A percentile compares a stretch with the other conserved stretches of the same genome.
phyloP scores from a whole-genome alignment of 495 filamentous ascomycete species.

The Halenospora varia region DNA sequence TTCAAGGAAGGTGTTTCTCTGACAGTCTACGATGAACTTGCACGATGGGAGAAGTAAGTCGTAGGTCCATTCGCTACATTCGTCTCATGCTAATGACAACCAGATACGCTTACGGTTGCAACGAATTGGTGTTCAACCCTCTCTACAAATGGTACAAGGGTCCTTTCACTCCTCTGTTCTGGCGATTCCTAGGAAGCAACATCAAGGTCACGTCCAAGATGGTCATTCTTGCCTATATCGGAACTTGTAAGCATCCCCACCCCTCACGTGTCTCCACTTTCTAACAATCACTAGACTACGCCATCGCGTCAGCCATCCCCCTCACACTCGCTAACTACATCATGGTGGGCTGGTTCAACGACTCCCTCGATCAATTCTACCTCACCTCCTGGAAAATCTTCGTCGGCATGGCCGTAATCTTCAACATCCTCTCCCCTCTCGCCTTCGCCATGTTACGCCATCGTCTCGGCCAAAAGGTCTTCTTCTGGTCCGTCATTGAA shows the following conservation, averaged over 20 bases:
- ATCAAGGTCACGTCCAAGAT: constrained; percentile 53
- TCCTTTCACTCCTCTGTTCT: constrained; percentile 53
- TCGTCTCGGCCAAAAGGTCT: constrained; percentile 12
- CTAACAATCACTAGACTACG: constrained; percentile 49
- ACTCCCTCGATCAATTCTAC: constrained; percentile 47
- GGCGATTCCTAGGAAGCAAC: constrained; percentile 41
- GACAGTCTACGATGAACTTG: constrained; percentile 70
- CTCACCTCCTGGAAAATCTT: constrained; percentile 48
- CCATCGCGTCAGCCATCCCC: constrained; percentile 60
- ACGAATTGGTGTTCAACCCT: constrained; percentile 55
- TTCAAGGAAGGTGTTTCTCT: constrained; percentile 75
- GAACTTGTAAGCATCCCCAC: constrained; percentile 37
- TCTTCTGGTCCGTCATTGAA: constrained; percentile 38
- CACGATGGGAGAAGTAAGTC: constrained; percentile 73
- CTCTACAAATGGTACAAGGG: constrained; percentile 39
- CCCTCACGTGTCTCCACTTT: constrained; percentile 37
- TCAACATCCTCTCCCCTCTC: constrained; percentile 19
- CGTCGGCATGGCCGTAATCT: constrained; percentile 40
- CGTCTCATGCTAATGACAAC: neutral
- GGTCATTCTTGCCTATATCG: constrained; percentile 59
- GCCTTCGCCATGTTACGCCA: constrained; percentile 14
- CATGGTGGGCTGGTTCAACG: constrained; percentile 47
- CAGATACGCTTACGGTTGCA: constrained; percentile 35
- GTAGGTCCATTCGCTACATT: constrained; percentile 54
- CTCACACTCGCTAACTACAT: constrained; percentile 59